These are phyloP conservation scores for Silene latifolia DNA, from an alignment of 148 eudicot species.

Conservation along the genomic window DNA sequence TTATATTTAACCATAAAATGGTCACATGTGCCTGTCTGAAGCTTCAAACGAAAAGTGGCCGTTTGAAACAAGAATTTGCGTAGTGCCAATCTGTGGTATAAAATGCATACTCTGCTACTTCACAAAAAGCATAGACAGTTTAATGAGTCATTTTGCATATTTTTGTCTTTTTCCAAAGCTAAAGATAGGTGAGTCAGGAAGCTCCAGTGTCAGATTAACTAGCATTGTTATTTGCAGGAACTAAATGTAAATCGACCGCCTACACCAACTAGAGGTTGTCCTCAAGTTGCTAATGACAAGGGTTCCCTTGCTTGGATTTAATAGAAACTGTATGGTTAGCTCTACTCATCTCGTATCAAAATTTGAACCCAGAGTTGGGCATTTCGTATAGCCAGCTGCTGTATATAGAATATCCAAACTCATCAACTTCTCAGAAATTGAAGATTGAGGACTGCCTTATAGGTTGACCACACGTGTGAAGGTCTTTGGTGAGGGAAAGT, in stretches of 20 bases:
- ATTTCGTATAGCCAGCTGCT: constrained; percentile 47
- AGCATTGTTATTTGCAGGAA: constrained; percentile 41
- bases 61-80: no score
- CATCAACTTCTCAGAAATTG: constrained; percentile 13
- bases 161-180: no score
- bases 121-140: no score
- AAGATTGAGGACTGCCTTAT: constrained; percentile 16
- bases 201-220: no score
- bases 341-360: constrained; percentile 28
- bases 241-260: constrained; percentile 95
- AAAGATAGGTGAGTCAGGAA: no score
- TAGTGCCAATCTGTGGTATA: no score
- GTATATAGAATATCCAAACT: constrained; percentile 34
- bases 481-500: constrained; percentile 23
- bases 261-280: constrained; percentile 97
- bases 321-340: constrained; percentile 20
- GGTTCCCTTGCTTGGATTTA: constrained; percentile 96
- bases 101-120: no score
- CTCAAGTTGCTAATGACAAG: constrained; percentile 78
- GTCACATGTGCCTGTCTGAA: no score
- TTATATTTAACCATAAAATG: no score
- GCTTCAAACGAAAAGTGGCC: no score
- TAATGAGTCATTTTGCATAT: no score
- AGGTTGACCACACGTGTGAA: constrained; percentile 10
- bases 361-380: constrained; percentile 40